phyloP scores from a whole-genome alignment of 352 stramenopile genomes.

The Globisporangium abappressorium region DNA sequence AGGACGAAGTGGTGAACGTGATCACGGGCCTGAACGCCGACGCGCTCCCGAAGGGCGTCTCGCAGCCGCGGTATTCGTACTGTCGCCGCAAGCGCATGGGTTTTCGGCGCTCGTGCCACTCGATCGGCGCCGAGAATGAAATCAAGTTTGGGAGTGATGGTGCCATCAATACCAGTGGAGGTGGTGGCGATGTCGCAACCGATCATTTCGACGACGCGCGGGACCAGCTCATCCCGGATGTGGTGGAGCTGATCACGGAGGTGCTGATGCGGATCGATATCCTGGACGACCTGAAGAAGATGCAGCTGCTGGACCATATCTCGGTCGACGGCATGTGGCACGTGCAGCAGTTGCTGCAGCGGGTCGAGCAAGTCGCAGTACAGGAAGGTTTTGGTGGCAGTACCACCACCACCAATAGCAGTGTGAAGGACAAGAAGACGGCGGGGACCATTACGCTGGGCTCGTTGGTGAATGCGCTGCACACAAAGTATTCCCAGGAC shows the following conservation, averaged over 20 bases:
- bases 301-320: constrained; percentile 81
- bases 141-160: constrained; percentile 16
- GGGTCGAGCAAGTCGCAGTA: constrained; percentile 23
- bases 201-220: constrained; percentile 31
- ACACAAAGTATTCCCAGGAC: constrained; percentile 12
- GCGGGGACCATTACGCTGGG: constrained; percentile 12
- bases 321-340: constrained; percentile 78
- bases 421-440: constrained; percentile 5
- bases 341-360: constrained; percentile 47
- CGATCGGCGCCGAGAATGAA: constrained; percentile 56
- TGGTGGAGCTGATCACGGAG: constrained; percentile 72
- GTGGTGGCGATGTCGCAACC: not conserved
- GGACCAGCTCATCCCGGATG: constrained; percentile 53
- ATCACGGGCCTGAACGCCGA: constrained; percentile 70
- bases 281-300: constrained; percentile 77
- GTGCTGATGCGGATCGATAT: constrained; percentile 71
- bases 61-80: constrained; percentile 64
- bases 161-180: not conserved
- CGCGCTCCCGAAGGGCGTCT: constrained; percentile 62
- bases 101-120: constrained; percentile 72
- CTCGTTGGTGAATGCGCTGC: constrained; percentile 28
- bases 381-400: constrained; percentile 12
- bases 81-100: constrained; percentile 75
- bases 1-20: constrained; percentile 77
- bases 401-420: not conserved